These are phyloP conservation scores for Hanseniaspora osmophila DNA, from an alignment of 805 yeast genomes.

Conservation along the genomic window DNA sequence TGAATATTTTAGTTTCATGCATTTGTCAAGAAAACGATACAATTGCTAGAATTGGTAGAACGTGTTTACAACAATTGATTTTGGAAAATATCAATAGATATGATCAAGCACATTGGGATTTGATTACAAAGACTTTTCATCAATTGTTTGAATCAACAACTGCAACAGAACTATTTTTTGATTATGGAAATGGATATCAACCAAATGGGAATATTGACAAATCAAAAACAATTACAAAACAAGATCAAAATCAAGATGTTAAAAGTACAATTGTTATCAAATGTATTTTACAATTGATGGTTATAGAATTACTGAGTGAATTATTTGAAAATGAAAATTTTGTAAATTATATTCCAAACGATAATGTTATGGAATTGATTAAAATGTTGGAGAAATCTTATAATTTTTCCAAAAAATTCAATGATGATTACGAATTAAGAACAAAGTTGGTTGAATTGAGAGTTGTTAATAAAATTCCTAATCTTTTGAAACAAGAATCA, in stretches of 20 bases:
- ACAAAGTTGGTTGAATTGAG: slow-evolving; percentile 87
- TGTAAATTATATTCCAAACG: slow-evolving; percentile 53
- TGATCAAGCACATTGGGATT: slow-evolving; percentile 55
- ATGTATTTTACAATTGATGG: slow-evolving; percentile 76
- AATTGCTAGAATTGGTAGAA: slow-evolving; percentile 84
- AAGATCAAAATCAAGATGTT: slow-evolving; percentile 28
- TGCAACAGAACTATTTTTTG: slow-evolving; percentile 66
- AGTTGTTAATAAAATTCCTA: slow-evolving; percentile 83
- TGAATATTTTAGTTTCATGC: slow-evolving; percentile 68
- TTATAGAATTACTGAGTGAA: slow-evolving; percentile 79
- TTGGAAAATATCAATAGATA: slow-evolving; percentile 62
- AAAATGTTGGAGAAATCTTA: slow-evolving; percentile 54
- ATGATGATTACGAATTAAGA: slow-evolving; percentile 76
- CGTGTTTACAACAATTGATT: slow-evolving; percentile 70
- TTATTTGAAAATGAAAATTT: slow-evolving; percentile 58
- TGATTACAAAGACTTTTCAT: slow-evolving; percentile 49
- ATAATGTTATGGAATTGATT: slow-evolving; percentile 31
- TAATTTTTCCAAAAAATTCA: slow-evolving; percentile 73
- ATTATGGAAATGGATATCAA: slow-evolving; percentile 1
- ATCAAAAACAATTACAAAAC: neutral
- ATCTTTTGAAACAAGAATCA: slow-evolving; percentile 80
- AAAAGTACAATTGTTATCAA: slow-evolving; percentile 76
- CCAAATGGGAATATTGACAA: neutral
- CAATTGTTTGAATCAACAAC: slow-evolving; percentile 69
- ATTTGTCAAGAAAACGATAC: slow-evolving; percentile 96